A percentile compares a stretch with the other conserved stretches of the same genome.
These are phyloP conservation scores for Conticribra weissflogii DNA, from an alignment of 108 stramenopile species.

Conservation along the genomic window DNA sequence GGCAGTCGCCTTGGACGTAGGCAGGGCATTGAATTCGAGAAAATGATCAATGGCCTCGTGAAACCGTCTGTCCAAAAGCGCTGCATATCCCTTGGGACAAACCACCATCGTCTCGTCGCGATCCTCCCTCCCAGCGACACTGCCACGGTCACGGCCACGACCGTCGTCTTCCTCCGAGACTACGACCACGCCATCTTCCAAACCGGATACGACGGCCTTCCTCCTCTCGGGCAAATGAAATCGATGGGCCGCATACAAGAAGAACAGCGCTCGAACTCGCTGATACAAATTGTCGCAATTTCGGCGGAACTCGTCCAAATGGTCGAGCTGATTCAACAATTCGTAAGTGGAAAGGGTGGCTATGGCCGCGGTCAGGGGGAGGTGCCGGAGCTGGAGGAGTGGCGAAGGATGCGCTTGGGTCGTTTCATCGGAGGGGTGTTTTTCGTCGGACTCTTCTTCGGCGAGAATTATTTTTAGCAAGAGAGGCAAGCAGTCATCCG, in stretches of 20 bases:
- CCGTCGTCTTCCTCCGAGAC: not conserved
- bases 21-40: conserved; percentile 16
- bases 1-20: not conserved
- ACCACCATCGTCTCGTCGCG: conserved; percentile 3
- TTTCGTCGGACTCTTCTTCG: too few relatives aligned
- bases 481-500: too few relatives aligned
- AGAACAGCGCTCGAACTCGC: conserved; percentile 45
- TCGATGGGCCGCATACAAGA: conserved; percentile 61
- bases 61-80: conserved; percentile 50
- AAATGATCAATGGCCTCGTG: conserved; percentile 54
- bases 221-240: conserved; percentile 50
- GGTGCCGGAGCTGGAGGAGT: conserved; percentile 3
- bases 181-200: not conserved
- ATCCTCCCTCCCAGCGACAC: not conserved
- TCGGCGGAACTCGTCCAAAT: conserved; percentile 26
- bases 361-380: conserved; percentile 18
- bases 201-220: not conserved
- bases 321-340: not conserved
- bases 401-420: not conserved
- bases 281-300: conserved; percentile 42
- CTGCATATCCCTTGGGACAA: conserved; percentile 52
- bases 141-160: not conserved
- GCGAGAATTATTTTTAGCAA: too few relatives aligned
- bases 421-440: not conserved
- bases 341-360: conserved; percentile 5